These are phyloP conservation scores for Cordyceps militaris DNA, from an alignment of 2,329 filamentous ascomycete species.

Conservation along the genomic window DNA sequence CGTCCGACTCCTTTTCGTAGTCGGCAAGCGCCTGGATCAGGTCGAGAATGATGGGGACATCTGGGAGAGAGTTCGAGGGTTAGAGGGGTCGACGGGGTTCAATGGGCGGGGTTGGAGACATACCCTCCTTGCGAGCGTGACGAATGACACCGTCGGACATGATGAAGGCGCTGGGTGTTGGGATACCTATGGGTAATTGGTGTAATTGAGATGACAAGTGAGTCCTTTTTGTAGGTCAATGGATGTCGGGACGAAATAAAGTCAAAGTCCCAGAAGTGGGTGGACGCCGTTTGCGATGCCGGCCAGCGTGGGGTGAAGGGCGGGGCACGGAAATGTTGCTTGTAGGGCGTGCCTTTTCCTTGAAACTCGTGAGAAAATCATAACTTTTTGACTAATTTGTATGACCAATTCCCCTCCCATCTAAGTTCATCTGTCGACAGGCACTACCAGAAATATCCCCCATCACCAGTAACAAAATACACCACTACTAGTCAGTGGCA, in stretches of 20 bases:
- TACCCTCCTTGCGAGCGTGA: slow-evolving; percentile 12
- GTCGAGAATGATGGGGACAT: slow-evolving; percentile 71
- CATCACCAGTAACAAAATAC: no score
- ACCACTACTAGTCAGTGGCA: no score
- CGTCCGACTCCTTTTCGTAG: slow-evolving; percentile 72
- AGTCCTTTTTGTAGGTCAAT: neutral
- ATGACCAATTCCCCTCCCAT: neutral
- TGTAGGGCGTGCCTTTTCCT: neutral
- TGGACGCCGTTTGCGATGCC: slow-evolving; percentile 6
- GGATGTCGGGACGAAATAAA: neutral
- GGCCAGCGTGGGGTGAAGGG: slow-evolving; percentile 3
- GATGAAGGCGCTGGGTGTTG: neutral
- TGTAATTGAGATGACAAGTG: neutral
- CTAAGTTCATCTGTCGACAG: neutral
- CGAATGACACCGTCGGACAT: slow-evolving; percentile 8
- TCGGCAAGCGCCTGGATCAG: slow-evolving; percentile 80
- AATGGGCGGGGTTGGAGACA: neutral
- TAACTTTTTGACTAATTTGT: neutral
- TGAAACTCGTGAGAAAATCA: no score
- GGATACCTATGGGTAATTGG: neutral
- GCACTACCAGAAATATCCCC: no score
- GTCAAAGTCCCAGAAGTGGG: neutral
- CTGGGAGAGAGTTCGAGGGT: slow-evolving; percentile 37
- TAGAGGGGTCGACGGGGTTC: neutral
- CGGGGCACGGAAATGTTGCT: slow-evolving; percentile 2